Evolutionary conservation across 1,139 yeast genomes (phyloP), one percentile per base, ranked within the genome.

Genomic region (Protomyces inundatus): DNA sequence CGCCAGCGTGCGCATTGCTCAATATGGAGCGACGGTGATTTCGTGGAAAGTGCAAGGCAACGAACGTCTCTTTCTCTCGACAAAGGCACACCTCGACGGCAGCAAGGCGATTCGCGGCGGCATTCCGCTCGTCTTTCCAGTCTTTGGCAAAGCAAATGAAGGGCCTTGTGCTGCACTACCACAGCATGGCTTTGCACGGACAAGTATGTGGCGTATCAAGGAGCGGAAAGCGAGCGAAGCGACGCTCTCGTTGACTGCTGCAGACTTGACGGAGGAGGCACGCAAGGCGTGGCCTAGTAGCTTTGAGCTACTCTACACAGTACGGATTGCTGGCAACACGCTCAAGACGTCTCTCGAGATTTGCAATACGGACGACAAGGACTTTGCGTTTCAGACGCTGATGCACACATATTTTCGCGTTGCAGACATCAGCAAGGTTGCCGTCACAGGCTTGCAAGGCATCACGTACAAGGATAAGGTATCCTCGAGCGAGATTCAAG

Each of bases 151-250:
- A 73, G 82, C 85, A 33, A 70, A 80, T 67, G 74, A 79, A 69
- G 77, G 79, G 0, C 76, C 79, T 48, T 75, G 79, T 6, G 73
- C 76, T n/a, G 70, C 77, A 30, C 82, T 93, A 70, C 97, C 97
- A 12, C 98, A 93, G 77, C 98, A 93, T 73, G 98, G 98, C 1
- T 88, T 93, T 77, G 98, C 97, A 14, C 82, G 98, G 74, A 87
- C 83, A 74, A 85, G 93, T 4, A 77, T 80, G 4, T 70, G 69
- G 67, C 33, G 63, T 37, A 23, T 54, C 34, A 37, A 39, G 35
- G 95, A 89, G 75, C 68, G 68, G n/a, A 81, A 86, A 10, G 80
- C 79, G 37, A 79, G 76, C 54, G 83, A 95, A 5, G 87, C 87
- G 54, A 97, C 91, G 74, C 90, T 90, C 75, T 98, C 91, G 0